These are phyloP conservation scores for Porphyrellus cyaneotinctus DNA, from an alignment of 768 basidiomycete species.

Conservation along the genomic window DNA sequence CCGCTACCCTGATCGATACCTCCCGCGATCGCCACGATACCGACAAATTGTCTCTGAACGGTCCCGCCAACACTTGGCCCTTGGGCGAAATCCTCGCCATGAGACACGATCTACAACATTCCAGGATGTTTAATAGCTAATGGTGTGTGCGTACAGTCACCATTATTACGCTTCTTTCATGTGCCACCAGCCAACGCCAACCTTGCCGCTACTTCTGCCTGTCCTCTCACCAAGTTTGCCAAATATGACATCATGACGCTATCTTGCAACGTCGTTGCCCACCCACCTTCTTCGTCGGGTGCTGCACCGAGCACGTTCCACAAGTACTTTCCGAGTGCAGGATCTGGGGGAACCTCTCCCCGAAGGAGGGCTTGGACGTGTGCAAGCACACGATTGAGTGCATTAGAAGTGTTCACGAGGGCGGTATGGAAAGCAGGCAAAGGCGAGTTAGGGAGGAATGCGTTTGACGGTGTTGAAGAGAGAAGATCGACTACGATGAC, in stretches of 20 bases:
- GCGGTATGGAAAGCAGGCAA: conserved; percentile 49
- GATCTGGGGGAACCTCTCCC: conserved; percentile 76
- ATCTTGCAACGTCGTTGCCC: conserved; percentile 81
- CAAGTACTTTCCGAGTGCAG: conserved; percentile 84
- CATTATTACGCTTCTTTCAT: conserved; percentile 15
- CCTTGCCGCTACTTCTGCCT: conserved; percentile 88
- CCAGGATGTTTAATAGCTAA: conserved; percentile 88
- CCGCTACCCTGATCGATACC: conserved; percentile 35
- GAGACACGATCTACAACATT: conserved; percentile 93
- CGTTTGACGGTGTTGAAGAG: conserved; percentile 37
- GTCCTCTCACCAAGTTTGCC: conserved; percentile 87
- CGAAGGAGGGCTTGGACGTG: conserved; percentile 81
- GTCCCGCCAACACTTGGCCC: conserved; percentile 92
- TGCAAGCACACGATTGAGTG: conserved; percentile 80
- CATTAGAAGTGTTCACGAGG: conserved; percentile 61
- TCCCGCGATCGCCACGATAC: not conserved
- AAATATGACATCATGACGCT: conserved; percentile 94
- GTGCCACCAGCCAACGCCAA: conserved; percentile 62
- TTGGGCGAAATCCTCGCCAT: conserved; percentile 87
- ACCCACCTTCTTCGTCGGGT: conserved; percentile 68
- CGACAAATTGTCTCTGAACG: conserved; percentile 34
- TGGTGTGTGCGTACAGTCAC: not conserved
- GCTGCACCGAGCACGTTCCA: conserved; percentile 81
- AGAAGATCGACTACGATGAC: conserved; percentile 69
- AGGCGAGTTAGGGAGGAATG: conserved; percentile 48